Percentiles rank a stretch among this genome's conserved stretches.
Evolutionary conservation across 73 alveolate species (phyloP).

Genomic region (Effrenium voratum): DNA sequence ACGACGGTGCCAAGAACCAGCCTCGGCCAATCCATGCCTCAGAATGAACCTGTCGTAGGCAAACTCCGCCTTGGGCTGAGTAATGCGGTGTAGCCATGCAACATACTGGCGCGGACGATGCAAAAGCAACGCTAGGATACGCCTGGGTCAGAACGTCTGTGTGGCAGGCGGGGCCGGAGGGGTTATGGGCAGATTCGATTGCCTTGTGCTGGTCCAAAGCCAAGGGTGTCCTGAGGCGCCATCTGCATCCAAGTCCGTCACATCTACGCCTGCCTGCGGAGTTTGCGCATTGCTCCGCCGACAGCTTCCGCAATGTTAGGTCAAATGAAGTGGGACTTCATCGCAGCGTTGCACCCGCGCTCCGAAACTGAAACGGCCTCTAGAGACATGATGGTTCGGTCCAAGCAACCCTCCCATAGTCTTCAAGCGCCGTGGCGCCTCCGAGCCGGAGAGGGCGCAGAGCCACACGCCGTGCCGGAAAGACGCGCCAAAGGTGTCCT

Average conservation of each 20-base stretch:
- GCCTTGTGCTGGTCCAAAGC: too few relatives aligned
- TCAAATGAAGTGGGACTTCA: neutral
- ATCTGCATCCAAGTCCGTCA: slow-evolving; percentile 24
- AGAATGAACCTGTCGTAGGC: slow-evolving; percentile 17
- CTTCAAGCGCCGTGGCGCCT: slow-evolving; percentile 4
- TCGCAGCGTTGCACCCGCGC: neutral
- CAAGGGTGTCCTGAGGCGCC: neutral
- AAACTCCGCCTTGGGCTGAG: slow-evolving; percentile 36
- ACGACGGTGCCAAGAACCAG: too few relatives aligned
- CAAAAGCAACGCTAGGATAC: too few relatives aligned
- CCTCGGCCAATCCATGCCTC: slow-evolving; percentile 21
- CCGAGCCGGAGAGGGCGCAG: slow-evolving; percentile 59
- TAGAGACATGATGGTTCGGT: neutral
- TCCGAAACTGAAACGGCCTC: neutral
- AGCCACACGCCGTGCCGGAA: slow-evolving; percentile 87
- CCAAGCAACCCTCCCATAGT: too few relatives aligned
- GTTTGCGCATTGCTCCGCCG: neutral
- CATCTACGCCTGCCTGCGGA: slow-evolving; percentile 37
- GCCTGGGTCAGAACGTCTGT: too few relatives aligned
- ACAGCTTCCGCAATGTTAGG: neutral
- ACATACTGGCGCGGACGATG: too few relatives aligned
- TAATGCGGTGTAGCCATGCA: too few relatives aligned
- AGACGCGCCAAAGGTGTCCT: slow-evolving; percentile 87
- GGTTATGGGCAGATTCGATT: too few relatives aligned
- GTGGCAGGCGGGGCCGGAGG: too few relatives aligned